Conservation (phyloP, 768 basidiomycete genomes). For the Filobasidium floriforme region DNA sequence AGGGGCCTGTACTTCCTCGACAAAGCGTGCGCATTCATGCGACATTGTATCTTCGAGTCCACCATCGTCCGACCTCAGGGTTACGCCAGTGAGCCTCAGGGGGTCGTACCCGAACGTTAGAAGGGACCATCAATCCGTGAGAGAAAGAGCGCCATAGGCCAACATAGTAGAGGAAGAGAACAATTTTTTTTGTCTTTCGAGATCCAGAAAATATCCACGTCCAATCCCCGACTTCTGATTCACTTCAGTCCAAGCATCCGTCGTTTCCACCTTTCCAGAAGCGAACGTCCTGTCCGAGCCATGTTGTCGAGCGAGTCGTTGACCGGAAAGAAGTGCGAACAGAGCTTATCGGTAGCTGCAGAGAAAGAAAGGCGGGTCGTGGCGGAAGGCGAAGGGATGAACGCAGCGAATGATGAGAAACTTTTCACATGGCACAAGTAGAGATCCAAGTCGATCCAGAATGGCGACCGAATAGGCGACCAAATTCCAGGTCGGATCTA, state of each 20-base stretch:
- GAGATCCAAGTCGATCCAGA: not conserved
- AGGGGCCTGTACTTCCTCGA: too few species aligned
- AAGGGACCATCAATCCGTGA: slow-evolving; percentile 4
- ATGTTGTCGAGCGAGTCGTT: too few species aligned
- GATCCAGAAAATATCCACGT: not conserved
- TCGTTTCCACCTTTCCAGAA: not conserved
- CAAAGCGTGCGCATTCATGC: too few species aligned
- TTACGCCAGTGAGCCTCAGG: too few species aligned
- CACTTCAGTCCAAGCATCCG: not conserved
- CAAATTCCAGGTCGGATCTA: not conserved
- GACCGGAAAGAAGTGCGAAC: not conserved
- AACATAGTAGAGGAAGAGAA: not conserved
- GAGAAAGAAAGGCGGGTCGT: not conserved
- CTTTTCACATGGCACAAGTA: not conserved
- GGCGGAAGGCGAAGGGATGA: not conserved
- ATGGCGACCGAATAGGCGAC: not conserved
- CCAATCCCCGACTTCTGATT: not conserved
- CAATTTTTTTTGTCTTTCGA: not conserved
- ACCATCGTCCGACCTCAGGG: too few species aligned
- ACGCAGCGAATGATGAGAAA: not conserved
- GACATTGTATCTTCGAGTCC: too few species aligned
- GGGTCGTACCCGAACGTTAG: not conserved
- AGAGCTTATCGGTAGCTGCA: not conserved
- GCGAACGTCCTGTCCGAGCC: too few species aligned
- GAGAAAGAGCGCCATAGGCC: not conserved